Evolutionary conservation across 257 asterid species (phyloP).

Genomic region (Solanum rostratum): DNA sequence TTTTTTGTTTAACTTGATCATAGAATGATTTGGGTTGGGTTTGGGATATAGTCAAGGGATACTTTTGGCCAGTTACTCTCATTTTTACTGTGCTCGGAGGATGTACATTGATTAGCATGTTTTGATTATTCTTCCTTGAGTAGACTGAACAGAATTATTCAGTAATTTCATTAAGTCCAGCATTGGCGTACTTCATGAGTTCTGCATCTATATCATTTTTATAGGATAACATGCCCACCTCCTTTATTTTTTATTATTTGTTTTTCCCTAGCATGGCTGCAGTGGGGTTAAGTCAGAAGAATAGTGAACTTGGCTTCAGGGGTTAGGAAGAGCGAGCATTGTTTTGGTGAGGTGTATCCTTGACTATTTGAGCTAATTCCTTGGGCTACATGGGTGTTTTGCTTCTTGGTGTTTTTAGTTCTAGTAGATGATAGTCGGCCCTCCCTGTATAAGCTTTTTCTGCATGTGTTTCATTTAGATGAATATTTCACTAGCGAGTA

Average conservation of each 20-base stretch:
- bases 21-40: neutral
- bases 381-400: neutral
- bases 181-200: neutral
- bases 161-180: neutral
- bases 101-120: neutral
- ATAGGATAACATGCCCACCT: neutral
- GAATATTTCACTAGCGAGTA: neutral
- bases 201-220: neutral
- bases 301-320: neutral
- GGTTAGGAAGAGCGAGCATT: neutral
- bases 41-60: neutral
- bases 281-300: neutral
- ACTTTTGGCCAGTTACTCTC: too few species aligned
- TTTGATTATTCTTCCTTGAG: neutral
- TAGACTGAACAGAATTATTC: neutral
- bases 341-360: neutral
- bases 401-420: neutral
- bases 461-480: neutral
- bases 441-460: neutral
- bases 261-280: neutral
- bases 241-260: neutral
- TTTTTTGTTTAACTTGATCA: neutral
- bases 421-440: neutral
- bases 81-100: neutral
- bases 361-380: neutral